Base-by-base conservation (phyloP, 2,329 filamentous ascomycete species). In the Leptodontidium sp. region DNA sequence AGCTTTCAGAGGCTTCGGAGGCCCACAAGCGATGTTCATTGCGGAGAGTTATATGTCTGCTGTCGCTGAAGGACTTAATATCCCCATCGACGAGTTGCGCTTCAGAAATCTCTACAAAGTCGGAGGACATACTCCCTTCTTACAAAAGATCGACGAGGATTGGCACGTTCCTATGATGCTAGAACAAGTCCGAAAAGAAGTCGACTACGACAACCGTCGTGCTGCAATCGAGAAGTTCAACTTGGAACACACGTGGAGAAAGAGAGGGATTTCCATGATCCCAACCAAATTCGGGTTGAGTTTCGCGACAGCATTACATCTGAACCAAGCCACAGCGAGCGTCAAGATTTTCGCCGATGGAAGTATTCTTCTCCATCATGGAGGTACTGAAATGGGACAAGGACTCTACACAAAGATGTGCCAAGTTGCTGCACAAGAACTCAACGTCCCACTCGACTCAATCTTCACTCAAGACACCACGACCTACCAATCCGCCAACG, bases 341-440 rank as follows among this genome's bases (percentile, higher is more conserved):
- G 94, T 98, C 1, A 95, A 98, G 81, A 95, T 98, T 71, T 98
- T 98, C 79, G 94, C 97, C 77, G 95, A 98, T 74, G 95, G 95
- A 0, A 94, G 91, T 9, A 85, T 98, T 8, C 86, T 98, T 0
- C 91, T 98, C 5, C 95, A 95, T 1, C 95, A 98, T 75, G 95
- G 95, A 61, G 95, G 95, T 69, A 97, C 93, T 0, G 95, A 98
- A 81, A 98, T 98, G 95, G 95, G 95, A 8, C 95, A 98, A 81
- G 95, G 74, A 6, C 84, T 98, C 4, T 92, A 98, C 81, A 98
- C 95, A 14, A 98, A 98, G 83, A 97, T 98, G 90, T 90, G 88
- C 50, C 95, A 96, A 86, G 93, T 98, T 69, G 93, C 94, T 0
- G 94, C 95, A 0, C 92, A 98, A 81, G 93, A 94, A 0, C 88